Percentiles rank a stretch among this genome's conserved stretches.
Evolutionary conservation across 2,329 filamentous ascomycete species (phyloP).

Genomic region (Zymoseptoria crescenta): DNA sequence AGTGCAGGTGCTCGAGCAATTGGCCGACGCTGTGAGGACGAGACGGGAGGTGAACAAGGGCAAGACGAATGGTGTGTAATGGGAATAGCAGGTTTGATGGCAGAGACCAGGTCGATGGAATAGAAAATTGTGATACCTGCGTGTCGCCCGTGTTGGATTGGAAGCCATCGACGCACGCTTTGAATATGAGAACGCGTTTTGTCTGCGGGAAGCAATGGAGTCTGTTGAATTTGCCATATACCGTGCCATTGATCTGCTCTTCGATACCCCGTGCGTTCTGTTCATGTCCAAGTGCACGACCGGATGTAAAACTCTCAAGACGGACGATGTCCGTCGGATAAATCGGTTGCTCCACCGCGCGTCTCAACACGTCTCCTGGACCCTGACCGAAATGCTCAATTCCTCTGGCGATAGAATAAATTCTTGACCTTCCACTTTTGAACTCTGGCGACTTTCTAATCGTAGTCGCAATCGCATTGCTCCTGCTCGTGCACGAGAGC

Average conservation of each 20-base stretch:
- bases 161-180: too few relatives aligned
- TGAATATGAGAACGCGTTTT: too few relatives aligned
- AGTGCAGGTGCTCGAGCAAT: conserved; percentile 69
- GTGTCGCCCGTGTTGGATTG: too few relatives aligned
- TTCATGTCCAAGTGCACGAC: not conserved
- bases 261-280: too few relatives aligned
- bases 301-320: not conserved
- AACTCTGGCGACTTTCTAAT: not conserved
- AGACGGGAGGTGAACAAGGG: conserved; percentile 49
- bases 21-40: conserved; percentile 74
- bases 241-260: too few relatives aligned
- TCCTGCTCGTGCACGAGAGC: not conserved
- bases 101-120: too few relatives aligned
- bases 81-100: not conserved
- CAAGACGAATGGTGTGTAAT: conserved; percentile 22
- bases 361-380: not conserved
- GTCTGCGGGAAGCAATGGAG: too few relatives aligned
- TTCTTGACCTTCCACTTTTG: not conserved
- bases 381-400: not conserved
- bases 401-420: not conserved
- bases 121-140: too few relatives aligned
- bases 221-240: too few relatives aligned
- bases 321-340: not conserved
- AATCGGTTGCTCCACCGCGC: conserved; percentile 4
- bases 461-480: not conserved